Evolutionary conservation across 2,329 filamentous ascomycete genomes (phyloP), one percentile per base, ranked within the genome.

Genomic region (Raffaelea ambrosiae): DNA sequence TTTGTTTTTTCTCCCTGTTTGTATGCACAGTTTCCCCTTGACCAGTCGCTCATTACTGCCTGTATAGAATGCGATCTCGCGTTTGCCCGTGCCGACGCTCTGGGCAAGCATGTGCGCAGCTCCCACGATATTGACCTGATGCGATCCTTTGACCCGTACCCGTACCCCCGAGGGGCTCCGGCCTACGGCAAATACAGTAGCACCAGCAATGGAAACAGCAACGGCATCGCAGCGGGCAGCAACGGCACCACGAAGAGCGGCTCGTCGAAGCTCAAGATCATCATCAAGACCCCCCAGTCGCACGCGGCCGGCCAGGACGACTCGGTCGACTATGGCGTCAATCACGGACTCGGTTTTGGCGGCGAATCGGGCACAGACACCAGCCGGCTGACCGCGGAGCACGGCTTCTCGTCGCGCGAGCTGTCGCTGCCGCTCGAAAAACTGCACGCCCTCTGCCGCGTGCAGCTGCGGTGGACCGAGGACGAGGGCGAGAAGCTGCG

Each of bases 41-140:
- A n/a, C n/a, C n/a, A n/a, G n/a, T n/a, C n/a, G n/a, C n/a, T n/a
- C n/a, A n/a, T n/a, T n/a, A n/a, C n/a, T n/a, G n/a, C n/a, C n/a
- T n/a, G 14, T 18, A 22, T 40, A 95, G 93, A 98, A 77, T 98
- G 93, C 68, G 93, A 98, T 63, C 85, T 91, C 52, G 90, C 90
- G 29, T 98, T 98, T 59, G 98, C 93, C 3, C 79, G 93, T 55
- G 96, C 91, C 21, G 93, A 98, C 60, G 93, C 93, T 13, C 76
- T 98, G 0, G 89, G 91, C 2, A 98, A 98, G 66, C 93, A 98
- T 64, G 97, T 97, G 88, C 86, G 93, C 57, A 97, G 93, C 16
- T 90, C 98, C 35, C 93, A 98, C 70, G 93, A 98, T 64, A 96
- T 91, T 3, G 93, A 98, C 68, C 86, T 88, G 16, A 74, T 95